phyloP scores from a whole-genome alignment of 2,329 filamentous ascomycete genomes.

The Cladorrhinum sp. region DNA sequence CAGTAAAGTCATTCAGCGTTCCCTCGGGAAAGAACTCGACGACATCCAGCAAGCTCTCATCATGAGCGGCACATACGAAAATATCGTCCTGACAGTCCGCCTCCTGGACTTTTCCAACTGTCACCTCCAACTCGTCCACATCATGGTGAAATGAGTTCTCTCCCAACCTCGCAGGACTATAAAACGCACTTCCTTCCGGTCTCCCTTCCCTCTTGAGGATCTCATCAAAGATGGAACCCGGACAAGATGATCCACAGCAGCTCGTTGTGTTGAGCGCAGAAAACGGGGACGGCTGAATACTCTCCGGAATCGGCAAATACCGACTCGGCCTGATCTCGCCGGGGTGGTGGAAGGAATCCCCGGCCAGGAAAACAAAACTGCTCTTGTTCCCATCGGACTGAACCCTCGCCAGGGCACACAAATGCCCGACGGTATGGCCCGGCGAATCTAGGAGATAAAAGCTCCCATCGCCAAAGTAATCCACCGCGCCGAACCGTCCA shows the following conservation, averaged over 20 bases:
- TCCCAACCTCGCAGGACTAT: constrained; percentile 20
- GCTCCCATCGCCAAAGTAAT: constrained; percentile 31
- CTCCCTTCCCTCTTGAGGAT: constrained; percentile 35
- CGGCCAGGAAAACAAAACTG: constrained; percentile 43
- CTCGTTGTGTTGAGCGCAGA: constrained; percentile 24
- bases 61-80: constrained; percentile 47
- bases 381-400: constrained; percentile 21
- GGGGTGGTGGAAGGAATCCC: constrained; percentile 41
- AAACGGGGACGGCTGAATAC: constrained; percentile 41
- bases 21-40: constrained; percentile 48
- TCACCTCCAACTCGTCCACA: constrained; percentile 34
- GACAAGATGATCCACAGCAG: constrained; percentile 31
- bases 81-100: constrained; percentile 44
- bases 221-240: constrained; percentile 38
- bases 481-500: constrained; percentile 24
- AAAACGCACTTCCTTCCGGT: constrained; percentile 31
- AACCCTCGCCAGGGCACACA: constrained; percentile 39
- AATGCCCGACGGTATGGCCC: constrained; percentile 29
- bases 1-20: constrained; percentile 44
- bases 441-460: constrained; percentile 31
- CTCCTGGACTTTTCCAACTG: constrained; percentile 44
- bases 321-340: constrained; percentile 37
- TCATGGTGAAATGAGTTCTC: constrained; percentile 27
- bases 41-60: constrained; percentile 40
- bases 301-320: constrained; percentile 34